Evolutionary conservation across 257 asterid species (phyloP).

Genomic region (Solanum etuberosum): DNA sequence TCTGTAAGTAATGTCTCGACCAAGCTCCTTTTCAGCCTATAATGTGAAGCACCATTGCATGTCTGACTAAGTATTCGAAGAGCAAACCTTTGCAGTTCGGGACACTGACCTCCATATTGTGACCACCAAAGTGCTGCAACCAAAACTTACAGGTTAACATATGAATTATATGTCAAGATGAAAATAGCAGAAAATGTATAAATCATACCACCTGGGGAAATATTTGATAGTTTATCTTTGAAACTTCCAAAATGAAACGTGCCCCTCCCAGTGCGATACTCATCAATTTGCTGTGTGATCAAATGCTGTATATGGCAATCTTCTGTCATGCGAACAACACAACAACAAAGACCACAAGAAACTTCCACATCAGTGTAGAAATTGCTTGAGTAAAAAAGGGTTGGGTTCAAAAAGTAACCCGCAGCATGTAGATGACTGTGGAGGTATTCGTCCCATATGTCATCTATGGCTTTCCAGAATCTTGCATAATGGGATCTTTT

Average conservation of each 20-base stretch:
- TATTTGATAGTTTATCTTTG: background rate
- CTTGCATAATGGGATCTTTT: slow-evolving; percentile 21
- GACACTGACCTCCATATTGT: slow-evolving; percentile 30
- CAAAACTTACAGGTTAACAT: background rate
- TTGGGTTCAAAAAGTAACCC: slow-evolving; percentile 52
- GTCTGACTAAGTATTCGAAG: slow-evolving; percentile 47
- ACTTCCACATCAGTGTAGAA: slow-evolving; percentile 40
- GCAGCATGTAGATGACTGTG: slow-evolving; percentile 57
- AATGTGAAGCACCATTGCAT: slow-evolving; percentile 39
- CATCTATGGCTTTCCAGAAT: slow-evolving; percentile 48
- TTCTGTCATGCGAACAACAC: slow-evolving; percentile 17
- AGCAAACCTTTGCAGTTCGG: slow-evolving; percentile 45
- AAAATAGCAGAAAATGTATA: background rate
- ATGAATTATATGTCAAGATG: background rate
- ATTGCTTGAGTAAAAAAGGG: slow-evolving; percentile 23
- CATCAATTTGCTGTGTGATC: slow-evolving; percentile 21
- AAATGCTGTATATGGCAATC: slow-evolving; percentile 9
- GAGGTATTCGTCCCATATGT: slow-evolving; percentile 43
- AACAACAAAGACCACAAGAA: slow-evolving; percentile 24
- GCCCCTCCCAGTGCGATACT: slow-evolving; percentile 15
- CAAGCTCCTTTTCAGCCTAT: slow-evolving; percentile 28
- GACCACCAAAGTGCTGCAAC: slow-evolving; percentile 61
- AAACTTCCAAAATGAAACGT: slow-evolving; percentile 14
- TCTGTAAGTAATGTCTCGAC: slow-evolving; percentile 21
- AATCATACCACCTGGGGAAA: slow-evolving; percentile 32